phyloP scores from a whole-genome alignment of 306 rosid genomes.

The Cucurbita ficifolia region DNA sequence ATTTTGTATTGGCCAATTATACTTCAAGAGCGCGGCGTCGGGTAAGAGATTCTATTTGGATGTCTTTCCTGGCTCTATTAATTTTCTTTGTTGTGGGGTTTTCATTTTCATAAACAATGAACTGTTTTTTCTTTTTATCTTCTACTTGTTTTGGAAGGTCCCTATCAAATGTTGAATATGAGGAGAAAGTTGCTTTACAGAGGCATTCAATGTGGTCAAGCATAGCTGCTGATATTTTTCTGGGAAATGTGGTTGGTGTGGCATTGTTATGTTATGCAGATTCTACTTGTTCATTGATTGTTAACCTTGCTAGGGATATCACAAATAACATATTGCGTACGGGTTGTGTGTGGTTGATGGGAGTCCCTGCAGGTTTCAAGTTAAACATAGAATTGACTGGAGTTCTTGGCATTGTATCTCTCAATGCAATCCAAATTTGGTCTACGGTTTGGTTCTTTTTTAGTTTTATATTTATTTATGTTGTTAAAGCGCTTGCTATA shows the following conservation, averaged over 20 bases:
- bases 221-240: constrained; percentile 53
- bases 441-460: constrained; percentile 73
- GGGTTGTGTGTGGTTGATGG: constrained; percentile 97
- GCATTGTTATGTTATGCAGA: constrained; percentile 48
- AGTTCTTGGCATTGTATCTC: constrained; percentile 70
- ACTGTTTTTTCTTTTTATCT: constrained; percentile 16
- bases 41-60: constrained; percentile 31
- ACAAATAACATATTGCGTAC: constrained; percentile 66
- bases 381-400: constrained; percentile 78
- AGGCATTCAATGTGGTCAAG: constrained; percentile 83
- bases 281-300: constrained; percentile 28
- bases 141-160: constrained; percentile 37
- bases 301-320: constrained; percentile 42
- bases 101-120: constrained; percentile 4
- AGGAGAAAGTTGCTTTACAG: constrained; percentile 70
- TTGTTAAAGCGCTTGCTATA: constrained; percentile 56
- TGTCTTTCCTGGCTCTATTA: neutral
- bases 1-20: constrained; percentile 84
- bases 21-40: constrained; percentile 54
- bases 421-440: constrained; percentile 85
- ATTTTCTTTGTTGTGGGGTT: neutral
- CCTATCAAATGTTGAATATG: constrained; percentile 62
- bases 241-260: constrained; percentile 77
- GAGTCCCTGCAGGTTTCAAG: constrained; percentile 92
- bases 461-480: constrained; percentile 35